Base-by-base conservation (phyloP, 169 alveolate genomes). In the Plasmodium berghei region DNA sequence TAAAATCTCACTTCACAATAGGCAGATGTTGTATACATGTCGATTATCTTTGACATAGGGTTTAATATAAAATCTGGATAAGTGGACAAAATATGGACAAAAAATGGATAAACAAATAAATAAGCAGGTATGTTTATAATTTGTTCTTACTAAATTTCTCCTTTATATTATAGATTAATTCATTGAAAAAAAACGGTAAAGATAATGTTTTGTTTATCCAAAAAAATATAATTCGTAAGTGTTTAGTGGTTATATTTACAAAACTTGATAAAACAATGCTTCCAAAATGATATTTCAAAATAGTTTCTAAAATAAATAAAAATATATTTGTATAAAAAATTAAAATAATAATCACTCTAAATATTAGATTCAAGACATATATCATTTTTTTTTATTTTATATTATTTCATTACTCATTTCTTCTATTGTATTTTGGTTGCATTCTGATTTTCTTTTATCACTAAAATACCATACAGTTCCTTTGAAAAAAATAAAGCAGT, bases 401-500 rank as follows among this genome's bases (percentile, higher is more conserved):
- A 22, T 22, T n/a, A 52, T 52, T 14, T 52, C 16, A 77, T 77
- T 77, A 77, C 89, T 77, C 89, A 77, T 77, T 16, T 66, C 55
- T n/a, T 54, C 75, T 20, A 46, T 56, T 14, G 22, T 71, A 52
- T 58, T 77, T 20, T 26, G 70, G 18, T 48, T 64, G 24, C 66
- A 28, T 20, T 63, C 46, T 5, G n/a, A 55, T n/a, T 55, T 63
- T 6, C 26, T n/a, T 58, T 77, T 77, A 46, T 77, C 89, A 26
- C 89, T 26, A 26, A 77, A 77, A 58, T 77, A 77, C 89, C 89
- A 77, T 5, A 77, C 77, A 9, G 89, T 55, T 26, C 89, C 89
- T 77, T 26, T 56, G 66, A 64, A 77, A 34, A 24, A n/a, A 8
- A 70, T 22, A 20, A 28, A 63, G 1, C 6, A 10, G 26, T 5